Conservation (phyloP, 345 rosid species). For the Hibiscus trionum region DNA sequence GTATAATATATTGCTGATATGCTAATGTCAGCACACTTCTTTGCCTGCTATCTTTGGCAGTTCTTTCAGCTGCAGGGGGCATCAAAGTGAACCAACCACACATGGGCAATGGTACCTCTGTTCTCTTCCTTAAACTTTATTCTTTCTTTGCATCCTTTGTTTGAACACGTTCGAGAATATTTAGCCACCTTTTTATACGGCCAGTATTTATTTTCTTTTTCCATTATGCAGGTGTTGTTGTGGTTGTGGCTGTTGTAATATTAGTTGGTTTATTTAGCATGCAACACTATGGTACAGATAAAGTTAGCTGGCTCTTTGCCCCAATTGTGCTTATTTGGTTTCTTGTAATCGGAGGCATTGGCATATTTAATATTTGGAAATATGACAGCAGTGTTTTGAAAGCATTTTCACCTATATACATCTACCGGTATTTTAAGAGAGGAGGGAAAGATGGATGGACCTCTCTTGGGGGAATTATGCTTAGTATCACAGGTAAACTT, state of each 20-base stretch:
- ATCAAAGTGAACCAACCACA: constrained; percentile 61
- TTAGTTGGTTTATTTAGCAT: constrained; percentile 77
- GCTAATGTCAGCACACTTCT: neutral
- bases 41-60: constrained; percentile 33
- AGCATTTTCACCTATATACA: constrained; percentile 83
- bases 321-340: constrained; percentile 89
- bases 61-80: constrained; percentile 96
- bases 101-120: constrained; percentile 48
- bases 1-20: neutral
- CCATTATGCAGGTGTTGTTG: constrained; percentile 54
- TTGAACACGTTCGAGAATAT: neutral
- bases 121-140: neutral
- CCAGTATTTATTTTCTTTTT: neutral
- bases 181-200: neutral
- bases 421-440: constrained; percentile 61
- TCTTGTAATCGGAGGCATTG: constrained; percentile 83
- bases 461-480: constrained; percentile 92
- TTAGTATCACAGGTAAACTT: constrained; percentile 77
- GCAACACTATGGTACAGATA: constrained; percentile 93
- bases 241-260: constrained; percentile 66
- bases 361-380: constrained; percentile 69
- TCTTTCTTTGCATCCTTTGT: neutral
- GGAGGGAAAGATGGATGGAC: constrained; percentile 68
- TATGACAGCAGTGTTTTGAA: constrained; percentile 60
- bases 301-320: constrained; percentile 94